These are phyloP conservation scores for Vanderwaltozyma yarrowii DNA, from an alignment of 805 yeast genomes.

Conservation along the genomic window DNA sequence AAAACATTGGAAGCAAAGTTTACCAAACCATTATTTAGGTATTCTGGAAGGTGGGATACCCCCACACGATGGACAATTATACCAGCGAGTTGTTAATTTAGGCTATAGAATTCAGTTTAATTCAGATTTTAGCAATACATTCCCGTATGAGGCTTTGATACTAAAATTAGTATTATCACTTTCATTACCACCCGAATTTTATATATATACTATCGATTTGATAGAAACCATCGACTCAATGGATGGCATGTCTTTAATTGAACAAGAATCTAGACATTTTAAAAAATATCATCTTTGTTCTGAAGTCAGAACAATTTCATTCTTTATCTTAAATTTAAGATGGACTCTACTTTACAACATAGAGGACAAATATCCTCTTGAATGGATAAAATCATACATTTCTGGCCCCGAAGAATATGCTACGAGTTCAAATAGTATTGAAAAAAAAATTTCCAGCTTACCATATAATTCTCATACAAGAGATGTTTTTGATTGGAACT, in stretches of 20 bases:
- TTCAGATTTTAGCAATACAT: slow-evolving; percentile 5
- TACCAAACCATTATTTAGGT: slow-evolving; percentile 33
- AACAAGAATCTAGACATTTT: slow-evolving; percentile 5
- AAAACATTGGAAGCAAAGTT: slow-evolving; percentile 22
- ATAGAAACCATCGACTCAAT: slow-evolving; percentile 6
- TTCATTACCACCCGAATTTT: slow-evolving; percentile 22
- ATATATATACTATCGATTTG: slow-evolving; percentile 10
- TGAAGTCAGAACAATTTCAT: slow-evolving; percentile 17
- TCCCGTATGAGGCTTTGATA: slow-evolving; percentile 14
- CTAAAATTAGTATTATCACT: slow-evolving; percentile 13
- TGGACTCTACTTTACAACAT: slow-evolving; percentile 13
- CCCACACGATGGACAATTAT: slow-evolving; percentile 33
- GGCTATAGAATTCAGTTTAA: slow-evolving; percentile 7
- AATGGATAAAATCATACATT: slow-evolving; percentile 4
- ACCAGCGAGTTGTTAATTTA: slow-evolving; percentile 20
- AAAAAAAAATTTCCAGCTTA: slow-evolving; percentile 3
- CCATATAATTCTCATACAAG: slow-evolving; percentile 2
- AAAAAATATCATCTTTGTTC: slow-evolving; percentile 8
- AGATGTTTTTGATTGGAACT: slow-evolving; percentile 13
- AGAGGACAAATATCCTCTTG: slow-evolving; percentile 7
- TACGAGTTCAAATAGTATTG: slow-evolving; percentile 1
- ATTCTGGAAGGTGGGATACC: slow-evolving; percentile 32
- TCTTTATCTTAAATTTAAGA: slow-evolving; percentile 15
- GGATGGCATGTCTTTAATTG: slow-evolving; percentile 6
- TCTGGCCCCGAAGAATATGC: not conserved